phyloP scores from a whole-genome alignment of 225 moss, liverwort and hornwort species.

The Antitrichia curtipendula region DNA sequence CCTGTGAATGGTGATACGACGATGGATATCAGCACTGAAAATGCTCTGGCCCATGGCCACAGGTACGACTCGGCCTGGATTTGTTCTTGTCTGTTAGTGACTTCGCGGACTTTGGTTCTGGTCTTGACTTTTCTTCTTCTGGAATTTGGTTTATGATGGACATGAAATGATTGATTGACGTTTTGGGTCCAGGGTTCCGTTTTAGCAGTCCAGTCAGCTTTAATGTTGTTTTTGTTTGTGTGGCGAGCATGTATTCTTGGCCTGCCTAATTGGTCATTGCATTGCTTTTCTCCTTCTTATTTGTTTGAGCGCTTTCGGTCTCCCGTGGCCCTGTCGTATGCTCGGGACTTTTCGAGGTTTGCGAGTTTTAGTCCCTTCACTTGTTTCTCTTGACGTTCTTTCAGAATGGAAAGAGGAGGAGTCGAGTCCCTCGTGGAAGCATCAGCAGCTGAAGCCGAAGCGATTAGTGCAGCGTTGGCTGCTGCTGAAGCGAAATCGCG shows the following conservation, averaged over 20 bases:
- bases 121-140: background rate
- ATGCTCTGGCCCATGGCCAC: conserved; percentile 58
- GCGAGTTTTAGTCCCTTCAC: background rate
- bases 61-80: conserved; percentile 19
- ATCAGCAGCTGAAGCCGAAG: conserved; percentile 61
- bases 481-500: conserved; percentile 43
- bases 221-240: background rate
- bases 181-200: background rate
- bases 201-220: background rate
- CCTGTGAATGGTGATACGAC: conserved; percentile 64
- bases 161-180: too few relatives aligned
- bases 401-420: conserved; percentile 47
- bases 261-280: background rate
- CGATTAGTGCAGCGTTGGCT: conserved; percentile 56
- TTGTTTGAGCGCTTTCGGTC: background rate
- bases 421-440: conserved; percentile 61
- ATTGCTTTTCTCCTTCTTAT: background rate
- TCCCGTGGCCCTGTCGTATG: background rate
- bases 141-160: background rate
- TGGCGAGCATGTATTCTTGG: background rate
- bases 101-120: background rate
- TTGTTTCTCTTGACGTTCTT: background rate
- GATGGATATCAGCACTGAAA: conserved; percentile 94
- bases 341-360: background rate
- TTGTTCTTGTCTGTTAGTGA: background rate